A percentile compares a stretch with the other conserved stretches of the same genome.
Evolutionary conservation across 495 filamentous ascomycete genomes (phyloP).

Genomic region (Aspergillus sparsus): DNA sequence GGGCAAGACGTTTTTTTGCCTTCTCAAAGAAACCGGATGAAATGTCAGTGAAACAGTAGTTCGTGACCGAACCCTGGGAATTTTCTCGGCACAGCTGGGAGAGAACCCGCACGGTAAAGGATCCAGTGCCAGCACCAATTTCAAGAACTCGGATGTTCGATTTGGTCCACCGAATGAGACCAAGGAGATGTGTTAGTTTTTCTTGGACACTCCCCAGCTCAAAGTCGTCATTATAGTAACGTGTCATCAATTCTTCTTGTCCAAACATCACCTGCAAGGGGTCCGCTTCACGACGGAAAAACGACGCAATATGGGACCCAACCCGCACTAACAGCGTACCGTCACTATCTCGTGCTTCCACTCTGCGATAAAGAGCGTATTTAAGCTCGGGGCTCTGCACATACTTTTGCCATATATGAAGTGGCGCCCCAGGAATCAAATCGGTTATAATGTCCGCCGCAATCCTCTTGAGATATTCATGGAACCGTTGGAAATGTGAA

Average conservation of each 20-base stretch:
- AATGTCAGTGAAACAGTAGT: conserved; percentile 15
- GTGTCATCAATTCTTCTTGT: conserved; percentile 25
- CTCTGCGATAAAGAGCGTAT: neutral
- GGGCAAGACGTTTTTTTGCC: neutral
- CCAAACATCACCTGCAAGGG: conserved; percentile 33
- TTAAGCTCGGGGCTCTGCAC: neutral
- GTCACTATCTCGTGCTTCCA: conserved; percentile 4
- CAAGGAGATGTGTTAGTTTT: neutral
- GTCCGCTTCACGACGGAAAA: conserved; percentile 33
- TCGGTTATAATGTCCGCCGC: no score
- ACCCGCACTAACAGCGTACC: neutral
- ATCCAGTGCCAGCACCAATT: conserved; percentile 14
- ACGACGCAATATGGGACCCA: conserved; percentile 23
- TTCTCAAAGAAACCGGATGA: conserved; percentile 10
- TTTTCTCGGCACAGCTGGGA: neutral
- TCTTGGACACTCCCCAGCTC: neutral
- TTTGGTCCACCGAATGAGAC: neutral
- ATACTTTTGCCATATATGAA: neutral
- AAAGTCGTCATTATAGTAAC: conserved; percentile 15
- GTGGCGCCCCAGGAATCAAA: neutral
- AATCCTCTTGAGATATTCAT: no score
- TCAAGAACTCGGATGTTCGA: conserved; percentile 8
- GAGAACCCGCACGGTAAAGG: conserved; percentile 5
- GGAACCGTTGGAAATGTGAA: no score
- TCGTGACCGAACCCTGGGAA: neutral